Evolutionary conservation across 176 grass and related monocot genomes (phyloP).

Genomic region (Ensete ventricosum): DNA sequence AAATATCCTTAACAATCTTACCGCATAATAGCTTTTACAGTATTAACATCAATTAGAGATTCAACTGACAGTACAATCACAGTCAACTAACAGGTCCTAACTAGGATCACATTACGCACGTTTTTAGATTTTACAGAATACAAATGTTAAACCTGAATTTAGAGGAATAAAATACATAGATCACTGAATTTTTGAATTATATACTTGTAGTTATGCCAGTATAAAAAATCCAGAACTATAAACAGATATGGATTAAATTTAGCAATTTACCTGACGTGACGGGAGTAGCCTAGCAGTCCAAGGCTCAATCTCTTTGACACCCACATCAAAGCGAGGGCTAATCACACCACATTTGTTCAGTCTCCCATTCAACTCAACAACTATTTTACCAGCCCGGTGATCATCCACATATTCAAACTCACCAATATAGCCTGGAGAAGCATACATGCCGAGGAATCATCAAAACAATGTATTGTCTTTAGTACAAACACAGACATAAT

Average conservation of each 20-base stretch:
- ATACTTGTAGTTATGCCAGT: too few relatives aligned
- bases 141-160: too few relatives aligned
- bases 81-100: too few relatives aligned
- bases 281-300: conserved; percentile 60
- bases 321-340: conserved; percentile 62
- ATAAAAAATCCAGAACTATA: too few relatives aligned
- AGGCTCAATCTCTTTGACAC: conserved; percentile 61
- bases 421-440: conserved; percentile 43
- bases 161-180: too few relatives aligned
- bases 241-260: neutral
- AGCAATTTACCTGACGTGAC: conserved; percentile 44
- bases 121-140: too few relatives aligned
- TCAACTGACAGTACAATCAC: too few relatives aligned
- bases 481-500: neutral
- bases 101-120: too few relatives aligned
- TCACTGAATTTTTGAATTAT: too few relatives aligned
- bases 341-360: conserved; percentile 69
- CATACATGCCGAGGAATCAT: neutral
- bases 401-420: conserved; percentile 64
- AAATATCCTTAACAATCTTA: too few relatives aligned
- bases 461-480: neutral
- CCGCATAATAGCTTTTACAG: too few relatives aligned
- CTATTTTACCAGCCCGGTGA: conserved; percentile 52
- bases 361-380: conserved; percentile 56
- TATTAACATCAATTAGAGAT: too few relatives aligned